Percentiles rank a stretch among this genome's conserved stretches.
Evolutionary conservation across 2,329 filamentous ascomycete genomes (phyloP).

Genomic region (Nemania bipapillata): DNA sequence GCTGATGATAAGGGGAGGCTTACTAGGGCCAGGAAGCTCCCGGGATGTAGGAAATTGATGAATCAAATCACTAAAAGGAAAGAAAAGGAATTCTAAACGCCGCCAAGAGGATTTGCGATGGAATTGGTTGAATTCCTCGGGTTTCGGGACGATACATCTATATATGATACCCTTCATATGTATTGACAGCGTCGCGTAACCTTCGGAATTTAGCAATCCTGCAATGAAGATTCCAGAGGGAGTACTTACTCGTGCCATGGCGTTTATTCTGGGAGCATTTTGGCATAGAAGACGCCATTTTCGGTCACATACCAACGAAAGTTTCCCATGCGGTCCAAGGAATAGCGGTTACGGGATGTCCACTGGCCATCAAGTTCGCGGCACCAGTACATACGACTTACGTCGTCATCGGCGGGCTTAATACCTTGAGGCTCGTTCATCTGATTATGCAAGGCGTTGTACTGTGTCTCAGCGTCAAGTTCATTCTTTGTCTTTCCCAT

Average conservation of each 20-base stretch:
- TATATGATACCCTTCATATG: neutral
- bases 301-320: constrained; percentile 69
- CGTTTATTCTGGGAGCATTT: constrained; percentile 59
- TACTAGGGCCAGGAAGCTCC: neutral
- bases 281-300: constrained; percentile 70
- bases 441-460: constrained; percentile 62
- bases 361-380: constrained; percentile 70
- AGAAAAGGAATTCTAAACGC: neutral
- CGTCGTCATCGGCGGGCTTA: constrained; percentile 70
- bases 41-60: neutral
- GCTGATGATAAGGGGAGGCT: neutral
- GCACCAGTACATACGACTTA: constrained; percentile 69
- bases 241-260: constrained; percentile 36
- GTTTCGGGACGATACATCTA: too few species aligned
- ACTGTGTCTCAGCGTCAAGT: constrained; percentile 59
- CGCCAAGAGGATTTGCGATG: neutral
- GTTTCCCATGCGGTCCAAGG: constrained; percentile 68
- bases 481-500: constrained; percentile 64
- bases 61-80: neutral
- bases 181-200: neutral
- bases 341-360: constrained; percentile 68
- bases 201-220: neutral
- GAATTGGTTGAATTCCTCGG: neutral
- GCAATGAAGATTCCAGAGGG: neutral
- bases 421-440: constrained; percentile 70